These are phyloP conservation scores for Brettanomyces bruxellensis DNA, from an alignment of 805 yeast genomes.

Conservation along the genomic window DNA sequence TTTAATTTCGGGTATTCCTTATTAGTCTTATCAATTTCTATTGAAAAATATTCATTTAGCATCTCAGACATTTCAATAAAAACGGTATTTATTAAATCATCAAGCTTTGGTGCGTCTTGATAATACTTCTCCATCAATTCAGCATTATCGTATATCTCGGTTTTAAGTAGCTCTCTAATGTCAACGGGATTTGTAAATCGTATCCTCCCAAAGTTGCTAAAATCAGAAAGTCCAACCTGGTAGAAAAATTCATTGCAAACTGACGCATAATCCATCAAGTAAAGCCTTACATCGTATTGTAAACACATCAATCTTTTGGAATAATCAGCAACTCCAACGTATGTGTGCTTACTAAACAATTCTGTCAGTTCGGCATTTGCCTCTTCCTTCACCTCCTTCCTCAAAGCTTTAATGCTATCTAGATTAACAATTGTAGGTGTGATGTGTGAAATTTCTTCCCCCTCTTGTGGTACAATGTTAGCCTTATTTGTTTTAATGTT, in stretches of 20 bases:
- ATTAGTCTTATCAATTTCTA: slow-evolving; percentile 30
- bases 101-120: slow-evolving; percentile 8
- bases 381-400: slow-evolving; percentile 36
- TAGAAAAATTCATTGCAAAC: slow-evolving; percentile 64
- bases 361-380: slow-evolving; percentile 51
- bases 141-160: slow-evolving; percentile 25
- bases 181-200: slow-evolving; percentile 26
- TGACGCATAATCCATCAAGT: slow-evolving; percentile 72
- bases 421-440: slow-evolving; percentile 37
- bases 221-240: slow-evolving; percentile 69
- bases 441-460: background rate
- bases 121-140: slow-evolving; percentile 4
- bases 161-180: slow-evolving; percentile 27
- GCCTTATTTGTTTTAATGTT: background rate
- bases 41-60: slow-evolving; percentile 72
- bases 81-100: slow-evolving; percentile 4
- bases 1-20: slow-evolving; percentile 29
- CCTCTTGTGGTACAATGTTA: background rate
- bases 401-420: slow-evolving; percentile 49
- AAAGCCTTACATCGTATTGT: slow-evolving; percentile 73
- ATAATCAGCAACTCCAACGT: slow-evolving; percentile 77
- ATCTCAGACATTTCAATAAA: slow-evolving; percentile 53
- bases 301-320: slow-evolving; percentile 65
- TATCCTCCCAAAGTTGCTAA: slow-evolving; percentile 70
- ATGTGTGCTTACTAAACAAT: slow-evolving; percentile 59